phyloP scores from a whole-genome alignment of 23 red algal genomes.

The Pyropia haitanensis region DNA sequence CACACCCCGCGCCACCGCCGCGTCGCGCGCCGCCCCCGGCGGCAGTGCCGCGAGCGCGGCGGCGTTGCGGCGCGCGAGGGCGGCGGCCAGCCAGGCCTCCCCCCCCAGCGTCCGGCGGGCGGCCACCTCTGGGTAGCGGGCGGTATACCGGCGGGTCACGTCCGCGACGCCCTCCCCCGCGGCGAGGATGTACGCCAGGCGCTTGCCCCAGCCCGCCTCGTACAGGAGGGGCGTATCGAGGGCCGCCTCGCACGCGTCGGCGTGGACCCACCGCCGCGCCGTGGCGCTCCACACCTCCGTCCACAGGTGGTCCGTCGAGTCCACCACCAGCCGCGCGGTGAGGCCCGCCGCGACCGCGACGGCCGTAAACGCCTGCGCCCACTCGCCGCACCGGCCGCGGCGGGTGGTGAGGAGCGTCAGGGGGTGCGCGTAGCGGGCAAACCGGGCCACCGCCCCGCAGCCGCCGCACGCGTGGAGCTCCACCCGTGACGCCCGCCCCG shows the following conservation, averaged over 20 bases:
- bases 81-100: constrained; percentile 10
- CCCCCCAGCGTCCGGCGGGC: constrained; percentile 28
- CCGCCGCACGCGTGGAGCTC: constrained; percentile 50
- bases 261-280: constrained; percentile 63
- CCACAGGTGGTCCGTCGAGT: constrained; percentile 91
- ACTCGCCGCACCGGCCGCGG: constrained; percentile 78
- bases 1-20: too few relatives aligned
- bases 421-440: constrained; percentile 66
- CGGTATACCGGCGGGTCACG: constrained; percentile 51
- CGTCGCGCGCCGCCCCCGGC: too few relatives aligned
- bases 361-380: constrained; percentile 80
- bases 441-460: constrained; percentile 48
- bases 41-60: too few relatives aligned
- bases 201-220: constrained; percentile 74
- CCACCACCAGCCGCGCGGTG: constrained; percentile 51
- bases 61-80: too few relatives aligned
- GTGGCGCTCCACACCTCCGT: constrained; percentile 61
- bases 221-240: constrained; percentile 77
- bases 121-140: constrained; percentile 10
- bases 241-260: constrained; percentile 67
- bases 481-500: constrained; percentile 17
- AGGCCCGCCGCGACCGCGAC: constrained; percentile 32
- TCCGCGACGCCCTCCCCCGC: constrained; percentile 46
- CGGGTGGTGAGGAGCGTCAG: constrained; percentile 49
- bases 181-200: constrained; percentile 60